Conservation (phyloP, 169 alveolate species). For the Neospora caninum region DNA sequence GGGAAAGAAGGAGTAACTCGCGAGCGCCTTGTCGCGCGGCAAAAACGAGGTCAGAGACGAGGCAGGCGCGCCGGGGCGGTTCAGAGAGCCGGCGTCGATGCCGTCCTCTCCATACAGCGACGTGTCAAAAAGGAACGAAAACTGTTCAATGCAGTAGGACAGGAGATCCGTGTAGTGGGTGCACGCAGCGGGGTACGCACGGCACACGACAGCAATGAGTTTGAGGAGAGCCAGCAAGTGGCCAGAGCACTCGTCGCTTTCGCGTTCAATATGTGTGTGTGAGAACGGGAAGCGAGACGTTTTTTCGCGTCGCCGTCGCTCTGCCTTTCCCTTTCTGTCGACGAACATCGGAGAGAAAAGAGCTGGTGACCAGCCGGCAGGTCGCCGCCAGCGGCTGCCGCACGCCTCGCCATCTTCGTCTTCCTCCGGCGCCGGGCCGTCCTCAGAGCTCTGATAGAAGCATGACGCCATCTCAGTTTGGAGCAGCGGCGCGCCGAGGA, state of each 20-base stretch:
- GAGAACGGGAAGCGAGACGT: not conserved
- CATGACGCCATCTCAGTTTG: not conserved
- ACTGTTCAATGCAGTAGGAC: constrained; percentile 10
- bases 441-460: not conserved
- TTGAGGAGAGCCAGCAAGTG: not conserved
- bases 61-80: not conserved
- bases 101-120: not conserved
- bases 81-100: not conserved
- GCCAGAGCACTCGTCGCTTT: not conserved
- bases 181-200: constrained; percentile 33
- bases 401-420: not conserved
- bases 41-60: not conserved
- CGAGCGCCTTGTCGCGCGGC: not conserved
- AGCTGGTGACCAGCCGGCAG: not conserved
- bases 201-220: not conserved
- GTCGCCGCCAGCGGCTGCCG: not conserved
- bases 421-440: not conserved
- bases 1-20: not conserved
- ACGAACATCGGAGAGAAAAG: not conserved
- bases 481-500: not conserved
- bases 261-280: not conserved
- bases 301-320: not conserved
- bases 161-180: not conserved
- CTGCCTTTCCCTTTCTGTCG: not conserved
- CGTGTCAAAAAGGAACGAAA: not conserved